phyloP scores from a whole-genome alignment of 2,329 filamentous ascomycete genomes.

The Sordariomycetes sp. region DNA sequence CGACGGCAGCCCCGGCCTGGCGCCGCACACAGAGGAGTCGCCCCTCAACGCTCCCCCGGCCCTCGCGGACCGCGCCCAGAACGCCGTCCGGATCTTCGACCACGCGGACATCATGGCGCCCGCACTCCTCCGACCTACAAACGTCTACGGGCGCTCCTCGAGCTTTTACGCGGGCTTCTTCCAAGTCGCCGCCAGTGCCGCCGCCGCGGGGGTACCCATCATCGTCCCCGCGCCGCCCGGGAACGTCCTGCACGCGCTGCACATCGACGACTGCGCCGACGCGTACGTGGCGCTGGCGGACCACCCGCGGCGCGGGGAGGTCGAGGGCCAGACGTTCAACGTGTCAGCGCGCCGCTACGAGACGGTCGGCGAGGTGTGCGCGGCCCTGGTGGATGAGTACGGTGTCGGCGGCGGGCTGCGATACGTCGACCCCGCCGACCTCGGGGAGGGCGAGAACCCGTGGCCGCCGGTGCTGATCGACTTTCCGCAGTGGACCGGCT shows the following conservation, averaged over 20 bases:
- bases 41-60: neutral
- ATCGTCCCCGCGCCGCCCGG: neutral
- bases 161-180: neutral
- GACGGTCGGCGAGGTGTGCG: too few relatives aligned
- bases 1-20: neutral
- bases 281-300: neutral
- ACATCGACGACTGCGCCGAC: neutral
- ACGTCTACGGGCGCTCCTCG: neutral
- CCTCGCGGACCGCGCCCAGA: neutral
- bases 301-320: neutral
- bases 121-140: neutral
- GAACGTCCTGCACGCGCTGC: neutral
- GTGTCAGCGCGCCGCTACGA: conserved; percentile 29
- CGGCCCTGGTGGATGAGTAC: too few relatives aligned
- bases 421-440: too few relatives aligned
- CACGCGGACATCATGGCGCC: neutral
- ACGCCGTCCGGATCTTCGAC: conserved; percentile 1
- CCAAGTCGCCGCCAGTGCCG: neutral
- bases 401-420: too few relatives aligned
- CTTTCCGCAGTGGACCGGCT: too few relatives aligned
- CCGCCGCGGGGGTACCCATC: neutral
- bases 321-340: neutral
- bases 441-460: too few relatives aligned
- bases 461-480: too few relatives aligned
- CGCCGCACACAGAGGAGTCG: neutral